phyloP scores from a whole-genome alignment of 208 protist genomes.

The Trypanosoma rangeli region DNA sequence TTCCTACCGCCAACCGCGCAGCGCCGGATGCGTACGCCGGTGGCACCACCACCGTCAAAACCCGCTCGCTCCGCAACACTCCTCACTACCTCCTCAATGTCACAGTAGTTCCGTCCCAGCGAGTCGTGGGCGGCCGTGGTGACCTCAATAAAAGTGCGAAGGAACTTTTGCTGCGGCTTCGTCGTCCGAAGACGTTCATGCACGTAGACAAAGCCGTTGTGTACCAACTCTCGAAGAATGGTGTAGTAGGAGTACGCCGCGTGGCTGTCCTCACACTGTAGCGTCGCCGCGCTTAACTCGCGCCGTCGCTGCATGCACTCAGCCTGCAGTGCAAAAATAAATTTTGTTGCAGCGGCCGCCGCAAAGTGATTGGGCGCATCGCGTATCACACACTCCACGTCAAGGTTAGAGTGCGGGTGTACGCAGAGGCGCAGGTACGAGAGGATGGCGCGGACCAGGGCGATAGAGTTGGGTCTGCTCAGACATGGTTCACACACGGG shows the following conservation, averaged over 20 bases:
- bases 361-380: constrained; percentile 45
- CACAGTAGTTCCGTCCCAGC: constrained; percentile 38
- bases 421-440: constrained; percentile 64
- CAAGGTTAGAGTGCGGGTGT: constrained; percentile 50
- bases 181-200: constrained; percentile 37
- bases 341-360: constrained; percentile 29
- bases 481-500: constrained; percentile 50
- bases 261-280: constrained; percentile 25
- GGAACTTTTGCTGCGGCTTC: constrained; percentile 41
- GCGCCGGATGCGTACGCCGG: constrained; percentile 16
- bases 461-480: constrained; percentile 33
- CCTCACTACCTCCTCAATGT: constrained; percentile 47
- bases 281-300: constrained; percentile 12
- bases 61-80: constrained; percentile 42
- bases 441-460: constrained; percentile 44
- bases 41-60: constrained; percentile 37
- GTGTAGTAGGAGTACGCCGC: constrained; percentile 50
- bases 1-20: constrained; percentile 2
- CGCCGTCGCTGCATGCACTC: constrained; percentile 34
- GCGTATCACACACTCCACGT: constrained; percentile 55
- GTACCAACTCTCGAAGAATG: constrained; percentile 51
- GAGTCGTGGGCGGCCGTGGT: constrained; percentile 36
- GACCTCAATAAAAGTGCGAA: constrained; percentile 42
- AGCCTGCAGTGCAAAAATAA: constrained; percentile 49
- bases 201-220: constrained; percentile 43